Evolutionary conservation across 768 basidiomycete genomes (phyloP).

Genomic region (Macrolepiota dolichaula): DNA sequence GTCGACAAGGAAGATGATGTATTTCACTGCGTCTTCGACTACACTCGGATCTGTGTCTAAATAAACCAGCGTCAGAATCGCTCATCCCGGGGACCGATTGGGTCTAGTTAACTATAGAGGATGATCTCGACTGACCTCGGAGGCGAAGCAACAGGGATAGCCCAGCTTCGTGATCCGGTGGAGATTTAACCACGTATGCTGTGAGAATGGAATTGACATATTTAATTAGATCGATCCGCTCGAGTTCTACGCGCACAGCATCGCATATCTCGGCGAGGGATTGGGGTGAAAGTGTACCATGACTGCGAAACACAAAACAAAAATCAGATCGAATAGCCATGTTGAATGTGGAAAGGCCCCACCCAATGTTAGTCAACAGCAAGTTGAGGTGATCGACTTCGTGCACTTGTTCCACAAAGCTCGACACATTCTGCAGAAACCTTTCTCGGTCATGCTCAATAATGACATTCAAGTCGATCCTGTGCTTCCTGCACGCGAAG

Average conservation of each 20-base stretch:
- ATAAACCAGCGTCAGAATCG: slow-evolving; percentile 17
- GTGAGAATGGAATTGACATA: slow-evolving; percentile 93
- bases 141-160: slow-evolving; percentile 71
- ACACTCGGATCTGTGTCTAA: slow-evolving; percentile 59
- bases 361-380: slow-evolving; percentile 87
- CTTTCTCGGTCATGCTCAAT: slow-evolving; percentile 72
- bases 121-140: slow-evolving; percentile 50
- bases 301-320: slow-evolving; percentile 35
- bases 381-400: slow-evolving; percentile 93
- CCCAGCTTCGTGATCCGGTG: slow-evolving; percentile 87
- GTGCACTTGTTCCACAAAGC: slow-evolving; percentile 80
- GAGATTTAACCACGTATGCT: slow-evolving; percentile 87
- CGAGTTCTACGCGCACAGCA: slow-evolving; percentile 67
- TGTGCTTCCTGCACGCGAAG: slow-evolving; percentile 86
- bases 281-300: slow-evolving; percentile 53
- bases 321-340: not conserved
- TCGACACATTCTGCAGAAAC: slow-evolving; percentile 60
- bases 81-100: not conserved
- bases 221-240: slow-evolving; percentile 64
- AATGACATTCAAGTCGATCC: slow-evolving; percentile 88
- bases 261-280: slow-evolving; percentile 73
- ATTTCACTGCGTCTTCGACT: slow-evolving; percentile 96
- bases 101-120: not conserved
- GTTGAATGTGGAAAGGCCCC: slow-evolving; percentile 15
- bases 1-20: slow-evolving; percentile 96